Base-by-base conservation (phyloP, 306 rosid species). In the Dryas drummondii region DNA sequence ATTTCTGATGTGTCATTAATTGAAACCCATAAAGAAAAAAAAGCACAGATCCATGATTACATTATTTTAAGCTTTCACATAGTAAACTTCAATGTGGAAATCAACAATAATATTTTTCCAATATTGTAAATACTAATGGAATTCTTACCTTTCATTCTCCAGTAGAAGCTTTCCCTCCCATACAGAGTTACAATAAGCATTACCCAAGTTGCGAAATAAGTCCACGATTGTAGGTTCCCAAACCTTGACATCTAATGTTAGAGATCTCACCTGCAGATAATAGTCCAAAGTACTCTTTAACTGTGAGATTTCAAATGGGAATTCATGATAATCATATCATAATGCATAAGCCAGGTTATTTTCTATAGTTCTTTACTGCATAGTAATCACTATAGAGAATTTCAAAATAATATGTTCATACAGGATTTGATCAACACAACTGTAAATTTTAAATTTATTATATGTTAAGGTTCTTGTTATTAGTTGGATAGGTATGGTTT, bases 171-270 rank as follows among this genome's bases (percentile, higher is more conserved):
- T 70, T 80, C 87, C 93, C 84, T 94, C 98, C 98, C 98, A 94
- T 73, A 94, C 37, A 54, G 96, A 88, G 81, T 94, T 94, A 78
- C 96, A 88, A 82, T 68, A 91, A 78, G 92, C 76, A 88, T 94
- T 94, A 17, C 98, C 98, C 81, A 94, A 84, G 83, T 85, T 91
- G 84, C 75, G 86, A 76, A 94, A 94, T 68, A 88, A 88, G 79
- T 87, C 91, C 91, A 94, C 59, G 81, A 94, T 66, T 46, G 94
- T 85, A 76, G 96, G 86, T 66, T 94, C 98, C 98, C 98, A 94
- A 66, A 91, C 91, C 87, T 79, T 91, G 78, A 94, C 98, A 73
- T 94, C 98, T 76, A 91, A 82, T 56, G 84, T 90, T 72, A 94
- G 77, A 68, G 98, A 94, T 86, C 98, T 86, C 84, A 94, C 98